Base-by-base conservation (phyloP, 306 rosid species). In the Trifolium repens region DNA sequence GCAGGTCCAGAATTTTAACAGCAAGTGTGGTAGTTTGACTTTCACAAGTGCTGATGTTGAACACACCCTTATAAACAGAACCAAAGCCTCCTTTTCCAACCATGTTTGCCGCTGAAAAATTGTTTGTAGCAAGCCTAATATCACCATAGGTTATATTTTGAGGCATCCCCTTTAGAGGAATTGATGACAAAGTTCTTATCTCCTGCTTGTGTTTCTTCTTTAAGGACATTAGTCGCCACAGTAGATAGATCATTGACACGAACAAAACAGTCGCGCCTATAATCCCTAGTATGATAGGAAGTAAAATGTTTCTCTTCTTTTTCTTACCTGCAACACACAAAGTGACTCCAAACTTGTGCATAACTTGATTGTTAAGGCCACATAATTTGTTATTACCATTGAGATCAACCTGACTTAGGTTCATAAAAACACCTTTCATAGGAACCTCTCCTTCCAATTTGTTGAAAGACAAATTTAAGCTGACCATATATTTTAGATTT, bases 71-170 rank as follows among this genome's bases (percentile, higher is more conserved):
- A 60, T 89, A 89, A 78, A 93, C 98, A 54, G 73, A 81, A 9
- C 97, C 97, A 80, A 89, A 94, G 52, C 90, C 87, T 44, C 98
- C 97, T 73, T 88, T 89, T 5, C 97, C 98, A 64, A 93, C 60
- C 71, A 91, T 81, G 80, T 91, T 93, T 72, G 87, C 89, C 3
- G 82, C 83, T 15, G 98, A 90, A 82, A 93, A 93, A 59, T 88
- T 91, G 79, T 87, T 82, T 68, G 98, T 93, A 59, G 97, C 97
- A 9, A 85, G 86, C 67, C 76, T 87, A 30, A 93, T 89, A 63
- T 91, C 97, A 57, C 83, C 78, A 78, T 89, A 91, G 13, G 84
- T 62, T 61, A 84, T 54, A 46, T 68, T 72, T 53, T 77, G 80
- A 61, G 80, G 80, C 8, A 68, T 22, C n/a, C 71, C 82, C 15